Conservation (phyloP, 805 yeast genomes). For the Teunomyces funiuensis region DNA sequence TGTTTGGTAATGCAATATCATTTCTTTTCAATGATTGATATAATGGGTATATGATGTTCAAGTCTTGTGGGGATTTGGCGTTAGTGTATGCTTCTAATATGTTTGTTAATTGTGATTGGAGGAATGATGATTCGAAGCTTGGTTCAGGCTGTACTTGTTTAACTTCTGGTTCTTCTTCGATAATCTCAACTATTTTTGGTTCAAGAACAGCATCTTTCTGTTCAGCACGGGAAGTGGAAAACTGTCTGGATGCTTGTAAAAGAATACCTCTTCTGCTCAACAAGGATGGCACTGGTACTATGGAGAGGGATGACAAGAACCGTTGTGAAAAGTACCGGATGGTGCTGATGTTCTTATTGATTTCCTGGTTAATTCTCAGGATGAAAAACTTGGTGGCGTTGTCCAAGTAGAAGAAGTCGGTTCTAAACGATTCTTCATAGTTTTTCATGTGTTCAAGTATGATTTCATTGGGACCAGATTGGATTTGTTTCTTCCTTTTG, state of each 20-base stretch:
- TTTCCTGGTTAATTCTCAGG: constrained; percentile 30
- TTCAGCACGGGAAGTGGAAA: constrained; percentile 2
- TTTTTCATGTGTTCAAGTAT: constrained; percentile 11
- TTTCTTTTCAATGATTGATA: constrained; percentile 43
- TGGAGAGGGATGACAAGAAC: constrained; percentile 21
- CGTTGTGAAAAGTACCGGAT: constrained; percentile 22
- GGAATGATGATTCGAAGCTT: constrained; percentile 19
- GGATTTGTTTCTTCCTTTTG: constrained; percentile 14
- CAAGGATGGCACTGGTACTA: constrained; percentile 9
- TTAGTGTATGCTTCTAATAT: constrained; percentile 19
- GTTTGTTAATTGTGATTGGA: constrained; percentile 18
- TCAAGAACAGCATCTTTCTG: constrained; percentile 4
- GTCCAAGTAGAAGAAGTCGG: constrained; percentile 6
- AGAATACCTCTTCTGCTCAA: not conserved
- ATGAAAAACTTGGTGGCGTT: constrained; percentile 24
- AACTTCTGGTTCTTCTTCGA: not conserved
- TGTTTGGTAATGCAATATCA: constrained; percentile 44
- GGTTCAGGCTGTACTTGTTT: not conserved
- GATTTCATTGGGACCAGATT: constrained; percentile 8
- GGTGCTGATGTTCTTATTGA: constrained; percentile 24
- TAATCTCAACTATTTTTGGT: constrained; percentile 3
- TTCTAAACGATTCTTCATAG: constrained; percentile 3
- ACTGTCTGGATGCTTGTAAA: constrained; percentile 11
- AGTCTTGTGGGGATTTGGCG: constrained; percentile 19
- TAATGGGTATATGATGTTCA: constrained; percentile 37